Base-by-base conservation (phyloP, 495 filamentous ascomycete genomes). In the Penicillium pulvis region DNA sequence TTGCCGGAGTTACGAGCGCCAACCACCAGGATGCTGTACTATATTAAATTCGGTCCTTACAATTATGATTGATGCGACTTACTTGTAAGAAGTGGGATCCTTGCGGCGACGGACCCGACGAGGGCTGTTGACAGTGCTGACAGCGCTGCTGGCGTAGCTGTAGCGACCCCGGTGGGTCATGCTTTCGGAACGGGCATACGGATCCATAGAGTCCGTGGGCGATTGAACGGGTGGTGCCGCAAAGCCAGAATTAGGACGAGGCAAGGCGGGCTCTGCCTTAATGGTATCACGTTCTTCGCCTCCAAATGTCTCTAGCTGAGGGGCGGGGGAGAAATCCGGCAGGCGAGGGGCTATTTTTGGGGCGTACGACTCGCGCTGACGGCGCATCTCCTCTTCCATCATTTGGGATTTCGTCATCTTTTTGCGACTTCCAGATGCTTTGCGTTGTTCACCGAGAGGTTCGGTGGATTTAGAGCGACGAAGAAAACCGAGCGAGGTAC, bases 61-160 rank as follows among this genome's bases (percentile, higher is more conserved):
- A 17, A 5, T n/a, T 7, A 17, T 16, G 4, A 17, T 16, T n/a
- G 39, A 16, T 41, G 14, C 8, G 24, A 66, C 93, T 83, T 79
- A 98, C 94, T 98, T 98, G 82, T 97, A 98, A 7, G 94, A 90
- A 6, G 92, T 97, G 20, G 94, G 94, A 68, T 98, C 94, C 80
- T 94, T 97, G 77, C 94, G 89, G 72, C 94, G 87, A 62, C 94
- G 85, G 48, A 98, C 87, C 67, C 94, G 86, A 59, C 94, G 85
- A 44, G 94, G 94, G 75, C 91, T 96, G 79, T 97, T 97, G 76
- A 97, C 87, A 57, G 90, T 91, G 75, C 91, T 97, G 51, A 91
- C 82, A 31, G 90, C 89, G 74, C 90, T 95, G 75, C 91, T 96
- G 51, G 93, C 94, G 69, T 97, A 97, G 75, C 93, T 97, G 75